Conservation (phyloP, 768 basidiomycete genomes). For the Amanita rubescens region DNA sequence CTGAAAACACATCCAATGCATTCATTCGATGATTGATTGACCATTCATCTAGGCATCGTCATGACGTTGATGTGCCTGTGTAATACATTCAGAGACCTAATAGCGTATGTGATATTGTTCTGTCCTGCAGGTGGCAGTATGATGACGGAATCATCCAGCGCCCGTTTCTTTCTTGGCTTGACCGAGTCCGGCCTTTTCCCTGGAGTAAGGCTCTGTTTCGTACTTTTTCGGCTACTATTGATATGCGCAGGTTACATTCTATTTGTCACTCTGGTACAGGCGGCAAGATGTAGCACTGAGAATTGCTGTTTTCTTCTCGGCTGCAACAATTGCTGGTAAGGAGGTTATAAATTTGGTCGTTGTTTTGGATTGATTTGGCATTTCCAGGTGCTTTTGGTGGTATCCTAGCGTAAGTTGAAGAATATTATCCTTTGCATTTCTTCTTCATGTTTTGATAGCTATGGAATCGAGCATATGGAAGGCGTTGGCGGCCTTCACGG, state of each 20-base stretch:
- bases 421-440: background rate
- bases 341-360: background rate
- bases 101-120: slow-evolving; percentile 12
- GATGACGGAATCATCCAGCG: slow-evolving; percentile 13
- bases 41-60: slow-evolving; percentile 13
- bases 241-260: slow-evolving; percentile 27
- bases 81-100: slow-evolving; percentile 18
- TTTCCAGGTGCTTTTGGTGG: slow-evolving; percentile 38
- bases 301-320: slow-evolving; percentile 58
- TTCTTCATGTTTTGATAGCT: slow-evolving; percentile 28
- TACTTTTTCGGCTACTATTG: background rate
- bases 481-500: slow-evolving; percentile 31
- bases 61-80: slow-evolving; percentile 24
- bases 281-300: slow-evolving; percentile 49
- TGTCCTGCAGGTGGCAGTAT: background rate
- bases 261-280: slow-evolving; percentile 56
- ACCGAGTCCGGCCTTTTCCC: slow-evolving; percentile 33
- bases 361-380: background rate
- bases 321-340: slow-evolving; percentile 46
- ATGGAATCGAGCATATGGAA: slow-evolving; percentile 38
- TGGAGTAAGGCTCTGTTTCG: slow-evolving; percentile 22
- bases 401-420: slow-evolving; percentile 35
- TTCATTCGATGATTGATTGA: background rate
- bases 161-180: slow-evolving; percentile 33
- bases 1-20: background rate